Evolutionary conservation across 768 basidiomycete species (phyloP), one percentile per base, ranked within the genome.

Genomic region (Steccherinum ochraceum): DNA sequence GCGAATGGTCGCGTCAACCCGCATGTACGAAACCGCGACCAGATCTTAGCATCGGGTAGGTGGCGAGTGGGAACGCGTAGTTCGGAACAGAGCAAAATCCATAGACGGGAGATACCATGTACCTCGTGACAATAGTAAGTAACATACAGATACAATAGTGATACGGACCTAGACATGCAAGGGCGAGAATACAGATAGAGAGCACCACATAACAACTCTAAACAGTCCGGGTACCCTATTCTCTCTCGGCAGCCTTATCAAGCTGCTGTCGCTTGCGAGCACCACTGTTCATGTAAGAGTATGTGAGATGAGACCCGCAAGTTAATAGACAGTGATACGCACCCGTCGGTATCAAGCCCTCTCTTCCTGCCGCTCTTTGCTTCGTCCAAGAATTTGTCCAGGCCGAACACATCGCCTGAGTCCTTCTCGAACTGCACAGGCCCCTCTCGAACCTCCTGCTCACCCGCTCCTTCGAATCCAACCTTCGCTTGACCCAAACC

Each of bases 341-440:
- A 88, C 77, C 75, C 84, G 48, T 79, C 78, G 46, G 84, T 84
- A 62, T 93, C 89, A 63, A 93, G 61, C 12, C 89, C 90, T 55
- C 93, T 74, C 72, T 95, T 95, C 67, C 84, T 83, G n/a, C 93
- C 95, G 20, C 85, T 84, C 77, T 92, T 96, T 16, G 95, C 96
- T 67, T 93, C 91, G 64, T 97, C 92, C 75, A 98, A 78, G 75
- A 99, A 98, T 66, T 95, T 85, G 69, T 96, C 89, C 56, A 97
- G 75, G 55, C 95, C 95, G 63, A 97, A 97, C 18, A 97, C 92
- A 76, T 97, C 95, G n/a, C 83, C 79, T 1, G 87, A 83, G 62
- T 99, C 95, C 73, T 97, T 96, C 75, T 99, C 96, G 62, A 99
- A 99, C 63, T 97, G 93, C 40, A 99, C 96, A 20, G 96, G 96